These are phyloP conservation scores for Cucurbita argyrosperma DNA, from an alignment of 306 rosid species.

Conservation along the genomic window DNA sequence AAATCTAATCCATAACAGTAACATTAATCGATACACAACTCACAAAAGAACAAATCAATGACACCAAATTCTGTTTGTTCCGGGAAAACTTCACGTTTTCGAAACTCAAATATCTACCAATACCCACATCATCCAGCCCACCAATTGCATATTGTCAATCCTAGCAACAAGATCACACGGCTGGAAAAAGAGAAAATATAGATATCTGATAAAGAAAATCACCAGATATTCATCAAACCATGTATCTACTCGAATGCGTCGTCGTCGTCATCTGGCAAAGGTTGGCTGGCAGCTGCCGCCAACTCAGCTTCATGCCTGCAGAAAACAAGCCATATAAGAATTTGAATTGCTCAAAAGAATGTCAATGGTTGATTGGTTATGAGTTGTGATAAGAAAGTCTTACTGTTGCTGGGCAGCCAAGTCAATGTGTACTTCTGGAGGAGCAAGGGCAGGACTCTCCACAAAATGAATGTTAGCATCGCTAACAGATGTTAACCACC, in stretches of 20 bases:
- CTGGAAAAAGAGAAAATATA: not conserved
- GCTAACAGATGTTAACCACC: not conserved
- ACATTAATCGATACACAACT: not conserved
- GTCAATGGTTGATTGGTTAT: not conserved
- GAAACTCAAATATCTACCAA: not conserved
- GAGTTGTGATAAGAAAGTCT: not conserved
- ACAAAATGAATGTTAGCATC: conserved; percentile 11
- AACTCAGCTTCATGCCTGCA: conserved; percentile 18
- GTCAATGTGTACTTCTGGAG: conserved; percentile 18
- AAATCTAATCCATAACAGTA: not conserved
- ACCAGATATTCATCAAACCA: not conserved
- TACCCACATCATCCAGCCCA: not conserved
- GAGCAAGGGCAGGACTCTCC: conserved; percentile 14
- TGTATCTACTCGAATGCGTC: not conserved
- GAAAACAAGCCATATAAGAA: not conserved
- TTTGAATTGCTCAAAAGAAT: not conserved
- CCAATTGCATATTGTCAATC: not conserved
- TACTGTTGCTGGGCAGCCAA: conserved; percentile 12
- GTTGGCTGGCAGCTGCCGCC: conserved; percentile 1
- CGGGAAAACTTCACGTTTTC: not conserved
- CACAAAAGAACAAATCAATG: not conserved
- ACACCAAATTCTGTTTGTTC: not conserved
- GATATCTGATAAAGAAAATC: not conserved
- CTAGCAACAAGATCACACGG: not conserved
- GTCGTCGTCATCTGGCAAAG: not conserved